phyloP scores from a whole-genome alignment of 2,329 filamentous ascomycete species.

The Hymenoscyphus infarciens region DNA sequence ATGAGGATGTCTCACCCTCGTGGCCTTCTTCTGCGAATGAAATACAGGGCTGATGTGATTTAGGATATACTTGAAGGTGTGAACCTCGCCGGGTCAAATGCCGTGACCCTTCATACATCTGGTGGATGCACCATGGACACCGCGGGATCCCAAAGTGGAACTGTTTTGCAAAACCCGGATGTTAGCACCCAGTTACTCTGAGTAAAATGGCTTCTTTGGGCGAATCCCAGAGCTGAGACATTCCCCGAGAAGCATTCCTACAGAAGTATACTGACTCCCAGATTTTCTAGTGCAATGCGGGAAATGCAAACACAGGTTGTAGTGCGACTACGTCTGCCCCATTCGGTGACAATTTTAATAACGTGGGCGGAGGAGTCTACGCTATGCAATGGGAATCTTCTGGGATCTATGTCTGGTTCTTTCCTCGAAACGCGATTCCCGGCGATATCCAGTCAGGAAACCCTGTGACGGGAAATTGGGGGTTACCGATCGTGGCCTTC shows the following conservation, averaged over 20 bases:
- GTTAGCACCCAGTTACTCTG: no score
- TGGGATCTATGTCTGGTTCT: conserved; percentile 74
- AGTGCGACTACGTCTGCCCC: conserved; percentile 42
- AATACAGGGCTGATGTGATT: background rate
- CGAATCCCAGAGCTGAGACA: no score
- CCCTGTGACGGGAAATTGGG: conserved; percentile 66
- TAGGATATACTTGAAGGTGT: conserved; percentile 62
- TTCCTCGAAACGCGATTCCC: conserved; percentile 62
- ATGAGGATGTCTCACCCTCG: no score
- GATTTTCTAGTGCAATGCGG: conserved; percentile 37
- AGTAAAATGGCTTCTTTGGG: no score
- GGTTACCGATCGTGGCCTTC: conserved; percentile 65
- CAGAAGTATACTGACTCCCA: no score
- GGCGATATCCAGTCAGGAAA: conserved; percentile 52
- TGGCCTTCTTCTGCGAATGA: no score
- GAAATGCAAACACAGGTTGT: conserved; percentile 43
- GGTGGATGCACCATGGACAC: conserved; percentile 43
- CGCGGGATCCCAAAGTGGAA: conserved; percentile 41
- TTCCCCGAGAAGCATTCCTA: no score
- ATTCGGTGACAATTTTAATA: conserved; percentile 66
- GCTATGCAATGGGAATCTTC: conserved; percentile 67
- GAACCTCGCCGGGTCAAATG: conserved; percentile 56
- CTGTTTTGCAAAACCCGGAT: conserved; percentile 38
- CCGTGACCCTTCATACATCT: conserved; percentile 60
- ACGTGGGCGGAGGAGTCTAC: conserved; percentile 62